Evolutionary conservation across 768 basidiomycete species (phyloP), one percentile per base, ranked within the genome.

Genomic region (Wakefieldia striispora): DNA sequence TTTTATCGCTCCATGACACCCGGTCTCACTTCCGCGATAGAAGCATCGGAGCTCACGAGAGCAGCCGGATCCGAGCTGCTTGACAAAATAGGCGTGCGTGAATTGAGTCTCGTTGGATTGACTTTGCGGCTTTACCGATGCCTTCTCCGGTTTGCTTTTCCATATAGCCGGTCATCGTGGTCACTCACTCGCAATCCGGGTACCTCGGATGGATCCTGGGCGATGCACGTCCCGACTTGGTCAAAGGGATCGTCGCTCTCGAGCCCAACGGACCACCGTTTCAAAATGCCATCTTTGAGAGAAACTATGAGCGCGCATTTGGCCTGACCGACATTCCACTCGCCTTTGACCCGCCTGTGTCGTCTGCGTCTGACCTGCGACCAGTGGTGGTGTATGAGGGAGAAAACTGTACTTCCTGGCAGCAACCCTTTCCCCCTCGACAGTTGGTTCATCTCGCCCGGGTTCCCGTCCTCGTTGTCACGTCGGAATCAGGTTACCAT

Each of bases 261-360:
- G 79, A 81, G 54, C 79, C 79, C 2, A 69, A 53, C 5, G 79
- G 79, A 3, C 79, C 79, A 34, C 79, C 79, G 2, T 80, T 80
- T 57, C 67, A 67, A 17, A 54, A 66, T 3, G 61, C 63, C 0
- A 70, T 79, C 49, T 69, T 71, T 24, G 70, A 65, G 16, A 60
- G 69, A 43, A 61, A 56, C 12, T 47, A 68, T 13, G 69, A 70
- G n/a, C 75, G 77, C 19, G 64, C 67, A 12, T 81, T 66, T 55
- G 79, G 79, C 20, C 47, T 81, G 42, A 78, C 77, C 9, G 75
- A 78, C 49, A 69, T 75, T 13, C 75, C 78, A 4, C 60, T 80
- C 29, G 53, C 60, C 26, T 81, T 73, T 47, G 56, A 56, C 14
- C 79, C 79, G 24, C 70, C 79, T 0, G 57, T 77, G 42, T 56